Conservation (phyloP, 805 yeast genomes). For the Metschnikowia rubicola region DNA sequence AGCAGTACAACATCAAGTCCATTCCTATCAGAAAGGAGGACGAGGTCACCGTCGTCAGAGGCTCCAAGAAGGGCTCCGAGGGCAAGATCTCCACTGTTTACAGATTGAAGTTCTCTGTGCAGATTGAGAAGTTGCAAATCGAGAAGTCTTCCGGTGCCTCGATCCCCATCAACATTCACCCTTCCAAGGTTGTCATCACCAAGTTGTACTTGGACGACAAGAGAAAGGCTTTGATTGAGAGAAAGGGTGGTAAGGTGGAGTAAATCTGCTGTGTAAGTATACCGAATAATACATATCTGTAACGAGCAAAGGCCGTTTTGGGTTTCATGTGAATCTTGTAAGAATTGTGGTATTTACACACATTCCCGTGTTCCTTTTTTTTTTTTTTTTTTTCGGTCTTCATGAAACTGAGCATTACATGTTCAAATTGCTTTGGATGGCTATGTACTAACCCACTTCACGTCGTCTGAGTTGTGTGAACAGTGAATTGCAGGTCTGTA, state of each 20-base stretch:
- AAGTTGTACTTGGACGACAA: slow-evolving; percentile 97
- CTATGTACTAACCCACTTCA: no score
- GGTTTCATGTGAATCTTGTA: no score
- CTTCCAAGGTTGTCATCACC: slow-evolving; percentile 98
- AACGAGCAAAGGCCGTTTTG: not conserved
- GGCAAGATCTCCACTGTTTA: slow-evolving; percentile 96
- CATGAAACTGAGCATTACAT: no score
- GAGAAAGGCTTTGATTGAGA: slow-evolving; percentile 95
- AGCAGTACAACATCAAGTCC: slow-evolving; percentile 92
- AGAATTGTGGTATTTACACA: no score
- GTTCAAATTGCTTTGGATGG: no score
- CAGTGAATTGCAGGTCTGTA: no score
- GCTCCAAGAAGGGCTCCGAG: slow-evolving; percentile 99
- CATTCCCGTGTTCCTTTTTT: no score
- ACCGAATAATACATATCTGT: slow-evolving; percentile 20
- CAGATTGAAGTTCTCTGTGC: slow-evolving; percentile 97
- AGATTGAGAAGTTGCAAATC: slow-evolving; percentile 94
- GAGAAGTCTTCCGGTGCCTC: slow-evolving; percentile 98
- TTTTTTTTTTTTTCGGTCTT: no score
- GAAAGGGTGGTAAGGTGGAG: slow-evolving; percentile 98
- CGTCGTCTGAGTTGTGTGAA: no score
- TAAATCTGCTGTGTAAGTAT: slow-evolving; percentile 41
- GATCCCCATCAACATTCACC: slow-evolving; percentile 95
- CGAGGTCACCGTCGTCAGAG: slow-evolving; percentile 93
- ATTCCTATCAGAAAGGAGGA: slow-evolving; percentile 98